Evolutionary conservation across 345 rosid genomes (phyloP), one percentile per base, ranked within the genome.

Genomic region (Aquilaria sinensis): DNA sequence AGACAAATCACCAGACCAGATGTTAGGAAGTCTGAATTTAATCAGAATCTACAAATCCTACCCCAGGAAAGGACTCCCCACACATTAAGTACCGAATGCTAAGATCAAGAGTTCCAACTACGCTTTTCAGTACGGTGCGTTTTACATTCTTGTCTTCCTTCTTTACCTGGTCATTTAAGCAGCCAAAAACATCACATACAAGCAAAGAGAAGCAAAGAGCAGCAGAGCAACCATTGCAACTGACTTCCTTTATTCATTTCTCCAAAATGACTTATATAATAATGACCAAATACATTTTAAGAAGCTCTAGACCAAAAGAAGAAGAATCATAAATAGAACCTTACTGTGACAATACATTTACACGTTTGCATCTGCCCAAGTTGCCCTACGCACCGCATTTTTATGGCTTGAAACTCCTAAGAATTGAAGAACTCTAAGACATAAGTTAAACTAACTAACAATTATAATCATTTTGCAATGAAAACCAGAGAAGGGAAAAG

Each of bases 21-120:
- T 37, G 43, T 37, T 9, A 33, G 46, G 66, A 61, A 54, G n/a
- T 54, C 54, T 31, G 53, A 62, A 63, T 23, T 13, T 48, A 68
- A 61, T 33, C 51, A 58, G 12, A 58, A 61, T 3, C 13, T 32
- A 52, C 41, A 5, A 56, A 29, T 58, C 3, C 37, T 74, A 89
- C 96, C 95, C 87, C 96, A 10, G 98, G 98, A 75, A 85, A 85
- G 45, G 84, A 87, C 82, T 89, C 96, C 68, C 93, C 96, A 13
- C 75, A 85, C 68, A 82, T 60, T 66, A 85, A 81, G 74, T 72
- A 65, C 6, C 80, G 77, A 54, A 89, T 70, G 71, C 85, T 87
- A 72, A 85, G 74, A 75, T 89, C 96, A 53, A 92, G 98, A 51
- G 98, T 92, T 66, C 92, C 98, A 43, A 85, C 96, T 9, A 89